These are phyloP conservation scores for Penicillium dipodomyicola DNA, from an alignment of 495 filamentous ascomycete species.

Conservation along the genomic window DNA sequence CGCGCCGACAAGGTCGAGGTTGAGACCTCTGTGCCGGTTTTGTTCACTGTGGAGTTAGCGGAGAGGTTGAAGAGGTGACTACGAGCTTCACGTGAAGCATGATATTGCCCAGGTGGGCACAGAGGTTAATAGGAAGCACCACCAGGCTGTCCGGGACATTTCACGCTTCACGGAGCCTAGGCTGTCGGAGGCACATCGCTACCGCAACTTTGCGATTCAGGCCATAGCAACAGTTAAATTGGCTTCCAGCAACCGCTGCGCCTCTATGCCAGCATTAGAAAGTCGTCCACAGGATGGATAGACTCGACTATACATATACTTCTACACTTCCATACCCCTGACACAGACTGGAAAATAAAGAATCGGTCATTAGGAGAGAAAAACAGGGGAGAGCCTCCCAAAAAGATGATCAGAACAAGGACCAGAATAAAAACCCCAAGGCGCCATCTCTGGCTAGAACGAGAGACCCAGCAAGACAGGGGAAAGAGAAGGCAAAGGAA, in stretches of 20 bases:
- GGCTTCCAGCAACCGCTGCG: not conserved
- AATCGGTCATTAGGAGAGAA: slow-evolving; percentile 14
- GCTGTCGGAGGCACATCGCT: too few relatives aligned
- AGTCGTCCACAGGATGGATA: not conserved
- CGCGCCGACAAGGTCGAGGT: slow-evolving; percentile 56
- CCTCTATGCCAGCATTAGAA: not conserved
- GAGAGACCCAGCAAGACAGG: slow-evolving; percentile 24
- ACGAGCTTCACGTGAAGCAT: not conserved
- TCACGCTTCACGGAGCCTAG: not conserved
- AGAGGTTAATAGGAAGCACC: not conserved
- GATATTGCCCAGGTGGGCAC: not conserved
- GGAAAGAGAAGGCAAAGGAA: slow-evolving; percentile 2
- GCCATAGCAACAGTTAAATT: not conserved
- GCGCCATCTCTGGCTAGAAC: slow-evolving; percentile 29
- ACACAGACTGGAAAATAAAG: not conserved
- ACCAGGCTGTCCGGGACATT: not conserved
- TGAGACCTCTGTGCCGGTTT: slow-evolving; percentile 62
- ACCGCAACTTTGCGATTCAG: too few relatives aligned
- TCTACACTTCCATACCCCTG: not conserved
- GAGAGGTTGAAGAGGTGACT: slow-evolving; percentile 37
- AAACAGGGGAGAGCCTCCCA: slow-evolving; percentile 6
- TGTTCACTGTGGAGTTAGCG: slow-evolving; percentile 82
- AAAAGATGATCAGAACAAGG: slow-evolving; percentile 10
- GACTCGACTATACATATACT: not conserved
- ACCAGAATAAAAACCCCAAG: slow-evolving; percentile 18